A percentile compares a stretch with the other conserved stretches of the same genome.
phyloP scores from a whole-genome alignment of 2,329 filamentous ascomycete species.

The Epichloe sp. region DNA sequence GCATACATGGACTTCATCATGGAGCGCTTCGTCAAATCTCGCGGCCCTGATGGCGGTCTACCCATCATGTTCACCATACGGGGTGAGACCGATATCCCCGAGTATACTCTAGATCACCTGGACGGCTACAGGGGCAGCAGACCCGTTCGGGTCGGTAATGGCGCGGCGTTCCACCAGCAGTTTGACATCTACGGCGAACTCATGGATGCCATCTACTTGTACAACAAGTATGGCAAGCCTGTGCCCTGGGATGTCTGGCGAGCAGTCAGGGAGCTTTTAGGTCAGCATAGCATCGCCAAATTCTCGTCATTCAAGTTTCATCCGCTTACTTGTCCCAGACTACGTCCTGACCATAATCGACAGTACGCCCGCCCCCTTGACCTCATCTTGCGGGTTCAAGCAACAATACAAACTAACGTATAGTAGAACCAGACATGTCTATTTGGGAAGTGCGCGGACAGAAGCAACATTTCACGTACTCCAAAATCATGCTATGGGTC shows the following conservation, averaged over 20 bases:
- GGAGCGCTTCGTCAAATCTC: conserved; percentile 51
- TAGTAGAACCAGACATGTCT: conserved; percentile 57
- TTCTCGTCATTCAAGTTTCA: too few species aligned
- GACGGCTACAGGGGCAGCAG: conserved; percentile 59
- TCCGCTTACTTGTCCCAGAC: conserved; percentile 26
- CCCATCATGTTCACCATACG: conserved; percentile 76
- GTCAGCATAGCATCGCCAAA: conserved; percentile 16
- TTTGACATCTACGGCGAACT: conserved; percentile 71
- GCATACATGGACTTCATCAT: conserved; percentile 70
- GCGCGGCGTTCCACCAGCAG: conserved; percentile 62
- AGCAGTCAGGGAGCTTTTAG: conserved; percentile 51
- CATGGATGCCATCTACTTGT: conserved; percentile 65
- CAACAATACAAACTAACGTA: not conserved
- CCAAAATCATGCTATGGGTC: conserved; percentile 77
- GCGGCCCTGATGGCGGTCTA: conserved; percentile 45
- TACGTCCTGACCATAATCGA: conserved; percentile 57
- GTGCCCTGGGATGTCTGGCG: conserved; percentile 67
- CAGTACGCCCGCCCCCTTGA: conserved; percentile 21
- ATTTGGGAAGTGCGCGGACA: conserved; percentile 71
- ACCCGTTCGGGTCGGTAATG: conserved; percentile 66
- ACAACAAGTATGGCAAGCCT: conserved; percentile 69
- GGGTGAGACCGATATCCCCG: conserved; percentile 61
- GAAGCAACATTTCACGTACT: conserved; percentile 68
- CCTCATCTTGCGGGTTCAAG: not conserved
- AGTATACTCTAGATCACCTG: conserved; percentile 54